Base-by-base conservation (phyloP, 2,329 filamentous ascomycete genomes). In the Rhinocladiella similis region DNA sequence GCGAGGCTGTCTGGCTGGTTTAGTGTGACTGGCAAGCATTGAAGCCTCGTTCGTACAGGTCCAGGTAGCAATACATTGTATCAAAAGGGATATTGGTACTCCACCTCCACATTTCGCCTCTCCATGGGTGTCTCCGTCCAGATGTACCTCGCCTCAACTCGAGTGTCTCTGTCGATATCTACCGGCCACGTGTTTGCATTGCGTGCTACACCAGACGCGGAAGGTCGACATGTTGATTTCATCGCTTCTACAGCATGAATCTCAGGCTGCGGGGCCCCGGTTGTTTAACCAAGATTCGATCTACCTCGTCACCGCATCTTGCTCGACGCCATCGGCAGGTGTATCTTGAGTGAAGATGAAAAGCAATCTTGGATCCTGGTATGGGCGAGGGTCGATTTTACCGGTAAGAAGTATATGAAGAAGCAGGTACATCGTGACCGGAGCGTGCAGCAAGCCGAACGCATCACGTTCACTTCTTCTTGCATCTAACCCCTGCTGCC, bases 361-460 rank as follows among this genome's bases (percentile, higher is more conserved):
- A 43, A 9, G 43, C 35, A 56, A 56, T 56, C 33, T 53, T 27
- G 42, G 29, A 53, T 53, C 54, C 49, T 53, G 54, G 49, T 45
- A 43, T 47, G 27, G 20, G 27, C 22, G 43, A 22, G 18, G 18
- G n/a, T 38, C 19, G 35, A 53, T 56, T 53, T 52, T 47, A 20
- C 54, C 47, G 54, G 20, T 18, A 6, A 43, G 22, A 14, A 36
- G 22, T 53, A 56, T 53, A 56, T 46, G 43, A 46, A 16, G 22
- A 22, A 20, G 25, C 20, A 46, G 22, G 20, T 29, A 25, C 14
- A n/a, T 25, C 43, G n/a, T 14, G 43, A 7, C 14, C 4, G 20
- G 6, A 27, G 19, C 22, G n/a, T 27, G 10, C 20, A n/a, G 19
- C 43, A 46, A 46, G 6, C 29, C 20, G 20, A 13, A 25, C 6